Evolutionary conservation across 2,329 filamentous ascomycete genomes (phyloP), one percentile per base, ranked within the genome.

Genomic region (Tolypocladium guangdongense): DNA sequence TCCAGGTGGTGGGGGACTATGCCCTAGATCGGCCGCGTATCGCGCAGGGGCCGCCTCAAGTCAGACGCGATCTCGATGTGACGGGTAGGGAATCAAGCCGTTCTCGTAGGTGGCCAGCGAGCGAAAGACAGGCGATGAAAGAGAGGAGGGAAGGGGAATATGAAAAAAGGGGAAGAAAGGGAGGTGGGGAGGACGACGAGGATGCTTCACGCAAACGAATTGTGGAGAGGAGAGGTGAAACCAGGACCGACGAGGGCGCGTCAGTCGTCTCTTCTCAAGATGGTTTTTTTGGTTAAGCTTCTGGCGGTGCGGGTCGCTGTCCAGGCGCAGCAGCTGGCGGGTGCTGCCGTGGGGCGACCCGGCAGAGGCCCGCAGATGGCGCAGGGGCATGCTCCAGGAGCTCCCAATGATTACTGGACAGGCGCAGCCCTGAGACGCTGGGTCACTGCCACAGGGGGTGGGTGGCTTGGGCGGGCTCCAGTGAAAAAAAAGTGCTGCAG

Each of bases 181-280:
- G 38, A 46, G 53, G 56, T 55, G 51, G 49, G 35, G 50, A 54
- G 35, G 49, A 51, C 32, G 55, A 49, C 51, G n/a, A 45, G 41
- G 41, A 45, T 30, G 41, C 41, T 18, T 45, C 24, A 18, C 32
- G 43, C 8, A 46, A 46, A 30, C 27, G 16, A 46, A 46, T 30
- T 43, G 54, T 50, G 52, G 52, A 50, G 55, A 41, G 45, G 36
- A 52, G 48, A 46, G 27, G 33, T 55, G 54, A 50, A 55, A 55
- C 53, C n/a, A 32, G 12, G 38, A 35, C 32, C 3, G 47, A 10
- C 47, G 11, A 38, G 20, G 3, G 33, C 18, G 33, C 20, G 47
- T 35, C 30, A 7, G 20, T 41, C 12, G n/a, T n/a, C n/a, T n/a
- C n/a, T n/a, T n/a, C n/a, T n/a, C n/a, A n/a, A n/a, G n/a, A n/a